These are phyloP conservation scores for Leccinum olivaceopallidum DNA, from an alignment of 768 basidiomycete genomes.

Conservation along the genomic window DNA sequence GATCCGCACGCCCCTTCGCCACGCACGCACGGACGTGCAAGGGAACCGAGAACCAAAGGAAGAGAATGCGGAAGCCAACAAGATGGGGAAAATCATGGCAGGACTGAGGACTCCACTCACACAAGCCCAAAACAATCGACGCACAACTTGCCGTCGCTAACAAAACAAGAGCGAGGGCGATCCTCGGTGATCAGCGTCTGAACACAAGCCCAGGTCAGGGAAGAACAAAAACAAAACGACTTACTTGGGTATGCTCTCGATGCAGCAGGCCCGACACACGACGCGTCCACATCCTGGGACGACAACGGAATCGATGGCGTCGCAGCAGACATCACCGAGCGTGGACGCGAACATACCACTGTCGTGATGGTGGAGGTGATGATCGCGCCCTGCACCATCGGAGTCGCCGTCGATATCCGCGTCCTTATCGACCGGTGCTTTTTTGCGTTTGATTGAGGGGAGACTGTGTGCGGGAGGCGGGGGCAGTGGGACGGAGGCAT, in stretches of 20 bases:
- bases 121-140: conserved; percentile 33
- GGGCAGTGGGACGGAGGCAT: not conserved
- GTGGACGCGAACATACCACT: not conserved
- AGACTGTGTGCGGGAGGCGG: not conserved
- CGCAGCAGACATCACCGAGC: conserved; percentile 1
- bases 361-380: not conserved
- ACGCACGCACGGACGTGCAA: not conserved
- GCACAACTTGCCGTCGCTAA: conserved; percentile 34
- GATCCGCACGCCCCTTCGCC: not conserved
- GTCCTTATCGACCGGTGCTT: conserved; percentile 26
- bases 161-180: no score
- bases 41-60: no score
- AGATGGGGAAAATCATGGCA: not conserved
- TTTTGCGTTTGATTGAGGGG: conserved; percentile 29
- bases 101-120: conserved; percentile 1
- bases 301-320: conserved; percentile 14
- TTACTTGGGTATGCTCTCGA: conserved; percentile 38
- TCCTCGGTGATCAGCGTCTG: conserved; percentile 10
- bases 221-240: conserved; percentile 4
- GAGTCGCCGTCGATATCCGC: conserved; percentile 13
- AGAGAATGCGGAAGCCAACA: not conserved
- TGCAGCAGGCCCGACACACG: conserved; percentile 36
- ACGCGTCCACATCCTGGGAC: conserved; percentile 37
- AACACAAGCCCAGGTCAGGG: not conserved
- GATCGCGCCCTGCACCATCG: not conserved